Evolutionary conservation across 371 early-diverging fungal species (phyloP).

Genomic region (Mortierella sp.): DNA sequence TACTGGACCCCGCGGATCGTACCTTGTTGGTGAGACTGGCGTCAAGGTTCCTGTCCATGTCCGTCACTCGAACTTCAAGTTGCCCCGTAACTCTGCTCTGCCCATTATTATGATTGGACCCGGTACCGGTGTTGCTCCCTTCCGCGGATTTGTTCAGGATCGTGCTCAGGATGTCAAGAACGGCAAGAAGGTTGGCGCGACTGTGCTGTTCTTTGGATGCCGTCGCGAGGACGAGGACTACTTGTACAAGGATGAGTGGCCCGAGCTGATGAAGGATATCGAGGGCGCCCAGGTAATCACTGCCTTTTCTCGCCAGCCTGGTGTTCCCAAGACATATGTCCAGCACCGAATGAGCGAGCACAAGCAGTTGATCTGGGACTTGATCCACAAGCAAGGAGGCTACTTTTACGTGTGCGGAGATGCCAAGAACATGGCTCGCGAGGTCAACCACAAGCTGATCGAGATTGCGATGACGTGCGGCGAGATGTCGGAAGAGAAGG

Average conservation of each 20-base stretch:
- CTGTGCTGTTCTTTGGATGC: slow-evolving; percentile 95
- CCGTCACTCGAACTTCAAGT: slow-evolving; percentile 88
- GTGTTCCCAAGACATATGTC: slow-evolving; percentile 86
- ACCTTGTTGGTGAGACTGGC: slow-evolving; percentile 44
- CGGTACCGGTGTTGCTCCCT: slow-evolving; percentile 98
- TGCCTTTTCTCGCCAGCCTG: slow-evolving; percentile 85
- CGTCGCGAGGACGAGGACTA: slow-evolving; percentile 87
- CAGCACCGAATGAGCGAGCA: slow-evolving; percentile 83
- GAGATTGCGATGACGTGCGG: slow-evolving; percentile 80
- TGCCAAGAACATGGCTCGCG: slow-evolving; percentile 96
- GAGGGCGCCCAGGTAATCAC: slow-evolving; percentile 75
- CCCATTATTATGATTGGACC: slow-evolving; percentile 98
- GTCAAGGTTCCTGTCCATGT: slow-evolving; percentile 86
- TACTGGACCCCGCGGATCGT: slow-evolving; percentile 63
- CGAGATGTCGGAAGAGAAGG: slow-evolving; percentile 76
- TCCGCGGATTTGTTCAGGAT: slow-evolving; percentile 95
- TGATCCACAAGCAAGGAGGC: slow-evolving; percentile 78
- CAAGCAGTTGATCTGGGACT: slow-evolving; percentile 78
- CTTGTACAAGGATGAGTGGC: slow-evolving; percentile 91
- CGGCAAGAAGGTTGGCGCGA: slow-evolving; percentile 79
- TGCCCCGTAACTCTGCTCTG: slow-evolving; percentile 82
- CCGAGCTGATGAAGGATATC: slow-evolving; percentile 69
- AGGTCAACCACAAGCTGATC: slow-evolving; percentile 82
- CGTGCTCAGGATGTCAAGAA: slow-evolving; percentile 75
- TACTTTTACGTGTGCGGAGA: slow-evolving; percentile 96